A percentile compares a stretch with the other conserved stretches of the same genome.
Evolutionary conservation across 1,284 basidiomycete genomes (phyloP).

Genomic region (Papiliotrema fonsecae): DNA sequence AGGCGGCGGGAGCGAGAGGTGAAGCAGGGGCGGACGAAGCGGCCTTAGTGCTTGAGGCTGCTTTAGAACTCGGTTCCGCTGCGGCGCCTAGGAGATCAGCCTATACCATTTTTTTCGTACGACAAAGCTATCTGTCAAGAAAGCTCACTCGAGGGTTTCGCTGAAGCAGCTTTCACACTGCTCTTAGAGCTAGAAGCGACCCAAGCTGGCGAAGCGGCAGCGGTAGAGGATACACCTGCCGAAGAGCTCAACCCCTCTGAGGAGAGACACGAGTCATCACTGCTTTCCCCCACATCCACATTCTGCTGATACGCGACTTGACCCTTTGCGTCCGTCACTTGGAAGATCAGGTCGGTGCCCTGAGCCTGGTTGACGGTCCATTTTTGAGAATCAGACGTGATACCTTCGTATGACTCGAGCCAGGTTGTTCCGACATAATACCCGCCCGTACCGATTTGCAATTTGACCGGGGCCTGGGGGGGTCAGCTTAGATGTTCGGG

Average conservation of each 20-base stretch:
- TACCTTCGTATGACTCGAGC: slow-evolving; percentile 14
- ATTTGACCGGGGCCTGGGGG: slow-evolving; percentile 29
- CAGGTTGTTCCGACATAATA: slow-evolving; percentile 34
- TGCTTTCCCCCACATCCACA: slow-evolving; percentile 23
- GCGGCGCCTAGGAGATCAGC: no score
- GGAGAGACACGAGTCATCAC: slow-evolving; percentile 29
- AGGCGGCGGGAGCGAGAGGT: neutral
- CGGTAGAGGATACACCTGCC: neutral
- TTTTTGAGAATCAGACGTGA: slow-evolving; percentile 17
- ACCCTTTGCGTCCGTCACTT: slow-evolving; percentile 35
- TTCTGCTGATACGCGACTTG: slow-evolving; percentile 42
- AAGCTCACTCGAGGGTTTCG: no score
- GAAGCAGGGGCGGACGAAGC: neutral
- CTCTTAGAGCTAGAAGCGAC: no score
- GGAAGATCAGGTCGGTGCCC: slow-evolving; percentile 37
- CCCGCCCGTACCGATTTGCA: slow-evolving; percentile 39
- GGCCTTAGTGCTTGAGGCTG: no score
- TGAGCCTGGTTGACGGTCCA: slow-evolving; percentile 35
- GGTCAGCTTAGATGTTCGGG: neutral
- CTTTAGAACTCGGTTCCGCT: no score
- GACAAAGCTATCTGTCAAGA: no score
- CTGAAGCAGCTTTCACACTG: no score
- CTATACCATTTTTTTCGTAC: no score
- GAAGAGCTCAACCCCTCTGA: neutral
- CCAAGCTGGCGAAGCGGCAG: neutral